phyloP scores from a whole-genome alignment of 768 basidiomycete species.

The Hydnomerulius pinastri region DNA sequence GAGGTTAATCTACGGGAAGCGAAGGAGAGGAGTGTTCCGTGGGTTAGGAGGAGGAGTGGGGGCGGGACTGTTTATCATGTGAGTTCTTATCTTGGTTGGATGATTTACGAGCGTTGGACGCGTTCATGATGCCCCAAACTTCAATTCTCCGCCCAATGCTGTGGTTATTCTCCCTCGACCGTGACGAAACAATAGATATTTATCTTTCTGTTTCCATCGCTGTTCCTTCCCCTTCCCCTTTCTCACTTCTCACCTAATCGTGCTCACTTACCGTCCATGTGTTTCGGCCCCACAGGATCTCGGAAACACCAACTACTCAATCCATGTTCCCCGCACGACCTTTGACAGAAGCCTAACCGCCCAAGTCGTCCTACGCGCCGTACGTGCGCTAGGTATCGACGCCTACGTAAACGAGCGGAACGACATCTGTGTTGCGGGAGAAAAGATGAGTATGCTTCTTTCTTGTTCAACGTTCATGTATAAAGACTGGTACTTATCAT shows the following conservation, averaged over 20 bases:
- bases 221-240: background rate
- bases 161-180: no score
- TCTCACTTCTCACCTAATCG: background rate
- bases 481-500: background rate
- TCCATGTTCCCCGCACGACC: conserved; percentile 78
- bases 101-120: background rate
- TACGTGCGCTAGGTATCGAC: conserved; percentile 72
- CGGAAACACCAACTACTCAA: conserved; percentile 96
- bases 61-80: conserved; percentile 98
- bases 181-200: no score
- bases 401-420: conserved; percentile 88
- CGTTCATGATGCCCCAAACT: no score
- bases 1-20: conserved; percentile 81
- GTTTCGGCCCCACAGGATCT: conserved; percentile 64
- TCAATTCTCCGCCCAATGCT: no score
- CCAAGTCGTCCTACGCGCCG: conserved; percentile 72
- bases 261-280: background rate
- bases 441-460: conserved; percentile 75
- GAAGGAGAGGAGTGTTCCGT: conserved; percentile 56
- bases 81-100: conserved; percentile 28
- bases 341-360: conserved; percentile 84
- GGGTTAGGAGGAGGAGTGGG: conserved; percentile 84
- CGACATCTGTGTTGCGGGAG: conserved; percentile 79
- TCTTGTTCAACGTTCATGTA: background rate
- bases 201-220: no score